These are phyloP conservation scores for Cryphonectria carpinicola DNA, from an alignment of 2,329 filamentous ascomycete species.

Conservation along the genomic window DNA sequence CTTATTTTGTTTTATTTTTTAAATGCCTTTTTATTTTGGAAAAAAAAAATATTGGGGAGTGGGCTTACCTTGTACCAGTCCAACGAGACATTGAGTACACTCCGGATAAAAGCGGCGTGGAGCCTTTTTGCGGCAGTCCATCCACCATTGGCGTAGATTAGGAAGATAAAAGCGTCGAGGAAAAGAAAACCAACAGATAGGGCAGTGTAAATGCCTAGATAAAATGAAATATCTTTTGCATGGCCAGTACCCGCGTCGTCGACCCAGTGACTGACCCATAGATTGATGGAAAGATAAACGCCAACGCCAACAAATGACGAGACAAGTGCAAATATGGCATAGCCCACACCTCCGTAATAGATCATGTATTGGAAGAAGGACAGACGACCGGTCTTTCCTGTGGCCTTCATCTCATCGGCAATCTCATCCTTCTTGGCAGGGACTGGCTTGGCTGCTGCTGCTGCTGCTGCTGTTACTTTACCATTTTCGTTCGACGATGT, in stretches of 20 bases:
- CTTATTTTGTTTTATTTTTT: no score
- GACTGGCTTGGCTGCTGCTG: conserved; percentile 40
- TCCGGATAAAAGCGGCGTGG: conserved; percentile 55
- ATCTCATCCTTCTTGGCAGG: conserved; percentile 47
- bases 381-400: conserved; percentile 49
- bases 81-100: conserved; percentile 57
- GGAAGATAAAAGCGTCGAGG: conserved; percentile 46
- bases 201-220: conserved; percentile 56
- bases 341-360: conserved; percentile 52
- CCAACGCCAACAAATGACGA: conserved; percentile 47
- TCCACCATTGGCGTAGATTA: conserved; percentile 57
- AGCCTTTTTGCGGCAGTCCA: conserved; percentile 60
- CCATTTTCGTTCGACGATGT: conserved; percentile 31
- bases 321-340: conserved; percentile 45
- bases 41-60: no score
- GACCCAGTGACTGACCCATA: conserved; percentile 59
- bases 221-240: conserved; percentile 52
- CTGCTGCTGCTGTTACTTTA: conserved; percentile 32
- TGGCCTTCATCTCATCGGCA: conserved; percentile 51
- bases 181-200: conserved; percentile 49
- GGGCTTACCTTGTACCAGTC: conserved; percentile 55
- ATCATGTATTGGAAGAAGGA: conserved; percentile 53
- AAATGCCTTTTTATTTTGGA: background rate
- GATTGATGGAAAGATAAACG: conserved; percentile 46
- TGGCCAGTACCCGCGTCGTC: conserved; percentile 52